Conservation (phyloP, 495 filamentous ascomycete genomes). For the Daldinia concentrica region DNA sequence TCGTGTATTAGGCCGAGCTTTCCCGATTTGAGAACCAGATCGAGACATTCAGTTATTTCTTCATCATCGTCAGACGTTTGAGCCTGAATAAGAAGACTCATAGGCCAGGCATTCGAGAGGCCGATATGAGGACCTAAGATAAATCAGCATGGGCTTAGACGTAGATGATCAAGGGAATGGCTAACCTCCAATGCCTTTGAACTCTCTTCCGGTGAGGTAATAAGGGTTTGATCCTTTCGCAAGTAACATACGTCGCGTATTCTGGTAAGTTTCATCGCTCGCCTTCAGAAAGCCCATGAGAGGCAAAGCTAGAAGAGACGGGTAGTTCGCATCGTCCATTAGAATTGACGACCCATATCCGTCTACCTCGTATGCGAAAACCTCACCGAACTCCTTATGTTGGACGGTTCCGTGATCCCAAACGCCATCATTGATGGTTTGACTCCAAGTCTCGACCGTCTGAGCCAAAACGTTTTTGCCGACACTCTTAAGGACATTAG, state of each 20-base stretch:
- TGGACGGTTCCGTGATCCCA: conserved; percentile 90
- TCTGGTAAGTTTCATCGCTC: conserved; percentile 78
- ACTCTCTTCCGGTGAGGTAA: conserved; percentile 79
- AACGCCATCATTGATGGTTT: conserved; percentile 76
- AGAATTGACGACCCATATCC: conserved; percentile 90
- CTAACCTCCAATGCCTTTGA: conserved; percentile 86
- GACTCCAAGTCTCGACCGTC: conserved; percentile 68
- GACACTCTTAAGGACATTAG: conserved; percentile 69
- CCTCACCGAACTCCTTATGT: conserved; percentile 82
- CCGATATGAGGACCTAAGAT: conserved; percentile 71
- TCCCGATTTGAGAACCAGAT: conserved; percentile 76
- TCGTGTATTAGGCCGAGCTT: conserved; percentile 88
- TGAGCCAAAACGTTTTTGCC: conserved; percentile 62
- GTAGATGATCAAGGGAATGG: conserved; percentile 3
- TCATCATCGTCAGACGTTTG: conserved; percentile 88
- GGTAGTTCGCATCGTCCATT: conserved; percentile 98
- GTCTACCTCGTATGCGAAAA: conserved; percentile 97
- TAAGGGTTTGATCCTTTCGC: conserved; percentile 85
- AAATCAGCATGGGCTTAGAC: conserved; percentile 9
- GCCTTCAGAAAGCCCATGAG: conserved; percentile 81
- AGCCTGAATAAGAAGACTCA: conserved; percentile 90
- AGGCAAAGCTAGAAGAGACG: conserved; percentile 86
- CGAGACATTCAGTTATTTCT: conserved; percentile 78
- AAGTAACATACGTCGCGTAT: conserved; percentile 92
- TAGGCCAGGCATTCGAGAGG: conserved; percentile 92